phyloP scores from a whole-genome alignment of 805 yeast species.

The Sugiyamaella mastotermitis region DNA sequence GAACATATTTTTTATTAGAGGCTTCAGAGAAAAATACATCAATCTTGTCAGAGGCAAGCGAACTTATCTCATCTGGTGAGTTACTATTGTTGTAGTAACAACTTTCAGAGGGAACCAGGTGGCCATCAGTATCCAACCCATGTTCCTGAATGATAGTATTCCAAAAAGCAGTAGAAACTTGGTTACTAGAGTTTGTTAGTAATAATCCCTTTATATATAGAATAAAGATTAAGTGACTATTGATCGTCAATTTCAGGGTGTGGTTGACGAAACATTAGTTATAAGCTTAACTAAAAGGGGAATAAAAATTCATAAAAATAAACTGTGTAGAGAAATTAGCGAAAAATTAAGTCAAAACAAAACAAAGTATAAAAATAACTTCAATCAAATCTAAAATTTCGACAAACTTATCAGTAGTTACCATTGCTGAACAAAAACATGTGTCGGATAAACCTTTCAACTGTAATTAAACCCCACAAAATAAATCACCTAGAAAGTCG shows the following conservation, averaged over 20 bases:
- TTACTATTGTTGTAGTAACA: slow-evolving; percentile 19
- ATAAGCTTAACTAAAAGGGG: neutral
- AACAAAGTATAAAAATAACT: too few relatives aligned
- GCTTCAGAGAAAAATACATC: slow-evolving; percentile 82
- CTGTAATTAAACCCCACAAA: too few relatives aligned
- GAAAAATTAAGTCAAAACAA: too few relatives aligned
- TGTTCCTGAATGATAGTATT: slow-evolving; percentile 33
- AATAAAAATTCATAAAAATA: neutral
- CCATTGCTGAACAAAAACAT: too few relatives aligned
- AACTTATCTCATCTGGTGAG: too few relatives aligned
- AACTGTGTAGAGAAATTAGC: neutral
- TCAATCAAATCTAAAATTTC: too few relatives aligned
- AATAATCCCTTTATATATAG: neutral
- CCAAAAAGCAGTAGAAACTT: slow-evolving; percentile 37
- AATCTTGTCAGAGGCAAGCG: slow-evolving; percentile 40
- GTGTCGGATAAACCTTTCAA: too few relatives aligned
- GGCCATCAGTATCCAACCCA: slow-evolving; percentile 31
- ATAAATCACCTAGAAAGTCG: too few relatives aligned
- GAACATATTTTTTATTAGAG: slow-evolving; percentile 80
- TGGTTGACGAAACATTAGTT: too few relatives aligned
- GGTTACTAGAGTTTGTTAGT: slow-evolving; percentile 27
- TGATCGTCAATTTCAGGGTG: too few relatives aligned
- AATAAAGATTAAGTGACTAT: neutral
- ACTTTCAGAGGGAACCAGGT: slow-evolving; percentile 16
- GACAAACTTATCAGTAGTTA: too few relatives aligned